Conservation (phyloP, 306 rosid species). For the Cicer judaicum region DNA sequence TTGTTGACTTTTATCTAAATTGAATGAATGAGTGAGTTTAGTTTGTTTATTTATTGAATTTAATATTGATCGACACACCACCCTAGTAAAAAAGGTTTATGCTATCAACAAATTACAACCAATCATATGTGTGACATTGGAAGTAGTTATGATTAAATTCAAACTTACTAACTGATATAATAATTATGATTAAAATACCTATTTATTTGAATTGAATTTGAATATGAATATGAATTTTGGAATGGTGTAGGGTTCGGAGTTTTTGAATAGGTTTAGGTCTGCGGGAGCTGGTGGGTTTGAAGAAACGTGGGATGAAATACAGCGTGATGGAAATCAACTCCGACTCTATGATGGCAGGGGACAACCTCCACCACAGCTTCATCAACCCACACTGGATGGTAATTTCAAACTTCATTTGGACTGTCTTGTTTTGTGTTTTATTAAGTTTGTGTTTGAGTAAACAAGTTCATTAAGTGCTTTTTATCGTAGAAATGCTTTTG, state of each 20-base stretch:
- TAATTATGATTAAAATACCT: no score
- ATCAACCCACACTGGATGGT: constrained; percentile 73
- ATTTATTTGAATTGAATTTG: neutral
- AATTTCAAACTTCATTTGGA: constrained; percentile 8
- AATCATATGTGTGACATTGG: no score
- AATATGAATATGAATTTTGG: neutral
- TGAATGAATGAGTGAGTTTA: neutral
- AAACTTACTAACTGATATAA: no score
- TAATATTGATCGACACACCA: no score
- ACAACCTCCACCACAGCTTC: constrained; percentile 51
- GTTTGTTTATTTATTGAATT: neutral
- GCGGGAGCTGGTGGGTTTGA: constrained; percentile 62
- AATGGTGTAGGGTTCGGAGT: constrained; percentile 69
- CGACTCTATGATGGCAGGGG: constrained; percentile 49
- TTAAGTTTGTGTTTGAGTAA: neutral
- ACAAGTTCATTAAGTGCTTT: neutral
- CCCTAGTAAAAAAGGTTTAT: no score
- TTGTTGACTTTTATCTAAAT: neutral
- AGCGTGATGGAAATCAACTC: constrained; percentile 47
- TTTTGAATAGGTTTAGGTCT: constrained; percentile 71
- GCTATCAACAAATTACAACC: no score
- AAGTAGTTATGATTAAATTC: no score
- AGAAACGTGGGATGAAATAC: constrained; percentile 87
- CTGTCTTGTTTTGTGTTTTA: neutral
- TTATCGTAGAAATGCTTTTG: neutral